A percentile compares a stretch with the other conserved stretches of the same genome.
These are phyloP conservation scores for Oldenlandia corymbosa DNA, from an alignment of 257 asterid genomes.

Conservation along the genomic window DNA sequence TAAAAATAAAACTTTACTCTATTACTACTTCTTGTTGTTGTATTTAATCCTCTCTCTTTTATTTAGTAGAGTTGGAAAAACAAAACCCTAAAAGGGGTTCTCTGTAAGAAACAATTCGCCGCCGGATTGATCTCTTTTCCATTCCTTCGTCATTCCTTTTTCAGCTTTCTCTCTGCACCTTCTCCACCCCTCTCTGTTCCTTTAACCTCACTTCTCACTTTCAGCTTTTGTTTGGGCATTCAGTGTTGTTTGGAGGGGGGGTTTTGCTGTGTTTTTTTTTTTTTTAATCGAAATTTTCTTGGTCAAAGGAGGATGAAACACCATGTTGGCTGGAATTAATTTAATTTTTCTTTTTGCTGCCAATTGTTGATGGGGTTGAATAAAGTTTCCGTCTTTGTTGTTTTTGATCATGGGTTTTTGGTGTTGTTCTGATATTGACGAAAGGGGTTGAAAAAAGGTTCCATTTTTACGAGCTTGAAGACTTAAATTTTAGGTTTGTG, in stretches of 20 bases:
- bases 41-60: slow-evolving; percentile 30
- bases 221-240: slow-evolving; percentile 8
- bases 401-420: slow-evolving; percentile 29
- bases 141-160: slow-evolving; percentile 14
- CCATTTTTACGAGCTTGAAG: slow-evolving; percentile 27
- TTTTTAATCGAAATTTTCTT: slow-evolving; percentile 14
- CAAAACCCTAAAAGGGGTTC: slow-evolving; percentile 81
- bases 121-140: slow-evolving; percentile 53
- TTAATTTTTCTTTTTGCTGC: slow-evolving; percentile 8
- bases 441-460: slow-evolving; percentile 36
- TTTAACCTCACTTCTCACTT: slow-evolving; percentile 22
- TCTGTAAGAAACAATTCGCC: slow-evolving; percentile 64
- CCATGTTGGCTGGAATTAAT: slow-evolving; percentile 17
- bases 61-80: slow-evolving; percentile 31
- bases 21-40: slow-evolving; percentile 21
- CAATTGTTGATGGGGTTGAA: slow-evolving; percentile 6
- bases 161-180: slow-evolving; percentile 19
- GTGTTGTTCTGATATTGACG: slow-evolving; percentile 15
- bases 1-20: not conserved
- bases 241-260: slow-evolving; percentile 4
- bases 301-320: slow-evolving; percentile 20
- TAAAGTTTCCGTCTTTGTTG: slow-evolving; percentile 17
- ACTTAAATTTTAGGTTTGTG: slow-evolving; percentile 17
- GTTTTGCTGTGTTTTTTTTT: not conserved
- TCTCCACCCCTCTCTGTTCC: slow-evolving; percentile 17